A percentile compares a stretch with the other conserved stretches of the same genome.
These are phyloP conservation scores for Solanum pennellii DNA, from an alignment of 257 asterid species.

Conservation along the genomic window DNA sequence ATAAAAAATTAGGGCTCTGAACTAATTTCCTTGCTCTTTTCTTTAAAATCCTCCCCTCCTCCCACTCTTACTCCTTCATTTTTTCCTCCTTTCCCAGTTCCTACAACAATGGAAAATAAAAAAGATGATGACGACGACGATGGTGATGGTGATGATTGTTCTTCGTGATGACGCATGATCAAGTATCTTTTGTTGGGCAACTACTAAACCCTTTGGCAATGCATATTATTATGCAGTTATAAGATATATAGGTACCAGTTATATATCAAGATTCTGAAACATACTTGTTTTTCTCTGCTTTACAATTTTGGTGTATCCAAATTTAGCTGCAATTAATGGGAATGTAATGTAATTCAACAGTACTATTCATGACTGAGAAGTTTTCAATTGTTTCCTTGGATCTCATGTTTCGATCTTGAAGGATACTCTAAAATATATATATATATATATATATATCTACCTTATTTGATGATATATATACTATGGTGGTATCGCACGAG, in stretches of 20 bases:
- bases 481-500: background rate
- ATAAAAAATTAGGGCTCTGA: background rate
- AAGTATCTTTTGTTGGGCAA: conserved; percentile 29
- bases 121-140: background rate
- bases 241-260: background rate
- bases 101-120: background rate
- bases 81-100: background rate
- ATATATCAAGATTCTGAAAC: background rate
- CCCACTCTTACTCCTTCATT: background rate
- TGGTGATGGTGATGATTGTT: background rate
- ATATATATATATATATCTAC: background rate
- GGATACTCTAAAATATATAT: background rate
- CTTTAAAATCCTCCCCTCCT: background rate
- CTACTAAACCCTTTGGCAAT: conserved; percentile 53
- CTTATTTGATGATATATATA: background rate
- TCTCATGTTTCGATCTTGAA: background rate
- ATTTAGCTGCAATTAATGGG: background rate
- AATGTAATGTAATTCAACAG: background rate
- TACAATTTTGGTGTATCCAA: background rate
- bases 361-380: background rate
- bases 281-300: background rate
- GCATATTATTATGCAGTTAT: background rate
- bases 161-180: background rate
- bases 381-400: background rate
- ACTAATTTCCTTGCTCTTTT: background rate